Percentiles rank a stretch among this genome's conserved stretches.
These are phyloP conservation scores for Conticribra guillardii DNA, from an alignment of 108 stramenopile species.

Conservation along the genomic window DNA sequence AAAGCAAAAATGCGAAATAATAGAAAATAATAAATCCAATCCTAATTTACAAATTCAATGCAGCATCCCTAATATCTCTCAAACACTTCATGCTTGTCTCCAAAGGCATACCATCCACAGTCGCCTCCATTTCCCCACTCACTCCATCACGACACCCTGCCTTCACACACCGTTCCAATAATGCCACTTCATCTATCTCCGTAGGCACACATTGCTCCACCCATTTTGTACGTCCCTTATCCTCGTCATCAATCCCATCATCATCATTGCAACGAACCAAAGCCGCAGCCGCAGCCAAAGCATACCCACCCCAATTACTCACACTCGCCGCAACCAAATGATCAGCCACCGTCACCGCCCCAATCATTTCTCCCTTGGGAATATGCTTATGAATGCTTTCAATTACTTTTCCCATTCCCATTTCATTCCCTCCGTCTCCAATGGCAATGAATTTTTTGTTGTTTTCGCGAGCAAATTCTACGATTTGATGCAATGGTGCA, in stretches of 20 bases:
- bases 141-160: conserved; percentile 76
- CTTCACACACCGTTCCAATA: conserved; percentile 60
- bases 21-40: too few species aligned
- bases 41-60: not conserved
- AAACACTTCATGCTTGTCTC: conserved; percentile 69
- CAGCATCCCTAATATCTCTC: conserved; percentile 54
- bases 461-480: conserved; percentile 39
- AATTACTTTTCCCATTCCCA: conserved; percentile 89
- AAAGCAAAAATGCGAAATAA: too few species aligned
- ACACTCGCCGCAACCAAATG: conserved; percentile 80
- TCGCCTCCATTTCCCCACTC: conserved; percentile 62
- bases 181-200: conserved; percentile 53
- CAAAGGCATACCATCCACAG: conserved; percentile 80
- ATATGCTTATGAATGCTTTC: conserved; percentile 60
- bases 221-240: conserved; percentile 21
- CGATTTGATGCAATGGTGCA: conserved; percentile 74
- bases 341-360: conserved; percentile 66
- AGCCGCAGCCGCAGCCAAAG: conserved; percentile 68
- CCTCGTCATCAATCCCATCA: not conserved
- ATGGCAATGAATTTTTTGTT: conserved; percentile 53
- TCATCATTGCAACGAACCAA: conserved; percentile 23
- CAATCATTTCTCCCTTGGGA: conserved; percentile 65
- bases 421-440: conserved; percentile 84
- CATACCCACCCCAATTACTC: conserved; percentile 91
- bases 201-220: conserved; percentile 59